Evolutionary conservation across 306 rosid genomes (phyloP).

Genomic region (Lupinus albus): DNA sequence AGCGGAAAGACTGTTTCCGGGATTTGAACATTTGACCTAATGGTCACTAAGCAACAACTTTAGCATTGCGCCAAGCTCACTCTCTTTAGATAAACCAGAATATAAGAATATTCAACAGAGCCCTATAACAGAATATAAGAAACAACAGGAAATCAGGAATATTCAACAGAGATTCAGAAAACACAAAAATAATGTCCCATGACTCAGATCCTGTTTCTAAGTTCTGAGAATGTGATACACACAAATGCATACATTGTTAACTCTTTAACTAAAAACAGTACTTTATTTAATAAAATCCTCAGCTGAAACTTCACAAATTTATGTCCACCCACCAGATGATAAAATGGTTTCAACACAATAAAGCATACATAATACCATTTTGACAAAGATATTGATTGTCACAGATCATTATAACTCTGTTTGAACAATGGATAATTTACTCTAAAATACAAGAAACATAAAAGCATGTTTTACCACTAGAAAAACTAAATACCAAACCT

Average conservation of each 20-base stretch:
- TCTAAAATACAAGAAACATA: background rate
- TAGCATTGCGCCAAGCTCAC: no score
- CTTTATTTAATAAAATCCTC: background rate
- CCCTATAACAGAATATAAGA: background rate
- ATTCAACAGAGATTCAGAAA: background rate
- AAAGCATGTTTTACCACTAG: background rate
- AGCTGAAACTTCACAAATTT: background rate
- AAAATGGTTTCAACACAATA: background rate
- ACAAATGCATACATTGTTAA: background rate
- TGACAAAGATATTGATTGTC: background rate
- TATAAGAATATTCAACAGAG: no score
- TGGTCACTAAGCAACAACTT: no score
- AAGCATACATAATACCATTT: background rate
- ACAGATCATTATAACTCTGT: background rate
- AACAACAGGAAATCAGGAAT: background rate
- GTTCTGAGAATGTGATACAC: background rate
- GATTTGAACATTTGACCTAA: no score
- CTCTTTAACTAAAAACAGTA: background rate
- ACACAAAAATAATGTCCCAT: background rate
- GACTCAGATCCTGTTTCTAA: background rate
- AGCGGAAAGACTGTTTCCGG: no score
- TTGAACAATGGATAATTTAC: background rate
- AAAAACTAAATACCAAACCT: background rate
- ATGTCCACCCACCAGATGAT: background rate
- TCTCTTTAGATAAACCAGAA: no score